Base-by-base conservation (phyloP, 148 eudicot genomes). In the Rhododendron ovatum region DNA sequence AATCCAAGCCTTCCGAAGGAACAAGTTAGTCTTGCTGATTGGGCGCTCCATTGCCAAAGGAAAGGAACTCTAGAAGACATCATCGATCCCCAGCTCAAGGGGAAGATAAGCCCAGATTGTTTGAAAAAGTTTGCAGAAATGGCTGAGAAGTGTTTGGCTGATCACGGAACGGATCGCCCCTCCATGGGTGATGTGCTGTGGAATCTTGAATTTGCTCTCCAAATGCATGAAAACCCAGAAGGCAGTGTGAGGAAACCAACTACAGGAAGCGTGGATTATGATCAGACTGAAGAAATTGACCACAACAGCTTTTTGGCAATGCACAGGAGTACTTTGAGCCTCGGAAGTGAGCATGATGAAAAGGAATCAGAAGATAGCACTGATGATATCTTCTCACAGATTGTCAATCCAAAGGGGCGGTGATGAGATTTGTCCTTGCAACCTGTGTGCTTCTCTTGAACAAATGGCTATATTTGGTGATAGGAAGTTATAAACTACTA, bases 121-220 rank as follows among this genome's bases (percentile, higher is more conserved):
- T 85, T 92, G 81, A 89, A 88, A 81, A 89, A 89, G 48, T 92
- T 90, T 65, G 63, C 89, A 11, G 92, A 92, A 5, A 89, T 87
- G 12, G 92, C 93, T 3, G 88, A 81, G 80, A 89, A 90, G 84
- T 92, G 93, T 59, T 81, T 92, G 67, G 76, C 90, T 20, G 92
- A 92, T 78, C 90, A 92, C 6, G 92, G 93, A 5, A 80, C 78
- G 0, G 90, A 92, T 39, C 88, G 93, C n/a, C 93, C 93, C 3
- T 90, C 92, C 4, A 89, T 92, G 92, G 92, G 92, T 0, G 93
- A 90, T 57, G 93, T 90, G 13, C 73, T 92, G 77, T 90, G 92
- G 92, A 90, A 84, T 74, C 88, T 92, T 37, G 91, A 92, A 45
- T 89, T 35, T 7, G 89, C 88, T 7, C 88, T 90, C 20, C 93